phyloP scores from a whole-genome alignment of 345 rosid species.

The Mangifera indica region DNA sequence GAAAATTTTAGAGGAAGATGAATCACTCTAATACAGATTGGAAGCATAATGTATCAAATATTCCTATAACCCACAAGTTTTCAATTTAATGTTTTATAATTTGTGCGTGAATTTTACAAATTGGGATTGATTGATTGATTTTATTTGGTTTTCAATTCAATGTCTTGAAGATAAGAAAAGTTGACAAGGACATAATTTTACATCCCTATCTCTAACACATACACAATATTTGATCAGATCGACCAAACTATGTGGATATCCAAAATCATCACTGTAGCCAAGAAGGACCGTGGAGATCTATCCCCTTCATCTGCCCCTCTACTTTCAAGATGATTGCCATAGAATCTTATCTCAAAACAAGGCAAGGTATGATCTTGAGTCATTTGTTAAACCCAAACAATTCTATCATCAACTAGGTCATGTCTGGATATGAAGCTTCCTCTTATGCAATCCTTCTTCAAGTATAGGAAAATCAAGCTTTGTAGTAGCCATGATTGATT shows the following conservation, averaged over 20 bases:
- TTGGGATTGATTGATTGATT: too few relatives aligned
- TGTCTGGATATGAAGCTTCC: conserved; percentile 73
- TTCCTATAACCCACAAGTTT: too few relatives aligned
- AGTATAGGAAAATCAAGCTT: conserved; percentile 85
- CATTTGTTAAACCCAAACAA: conserved; percentile 62
- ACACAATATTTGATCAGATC: conserved; percentile 65
- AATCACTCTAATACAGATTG: too few relatives aligned
- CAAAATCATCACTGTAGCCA: conserved; percentile 11
- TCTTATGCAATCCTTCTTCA: conserved; percentile 67
- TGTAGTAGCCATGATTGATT: conserved; percentile 73
- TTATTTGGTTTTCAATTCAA: too few relatives aligned
- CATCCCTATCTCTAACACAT: conserved; percentile 87
- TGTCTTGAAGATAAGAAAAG: conserved; percentile 67
- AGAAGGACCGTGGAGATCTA: conserved; percentile 68
- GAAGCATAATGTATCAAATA: too few relatives aligned
- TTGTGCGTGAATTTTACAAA: too few relatives aligned
- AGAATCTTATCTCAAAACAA: conserved; percentile 65
- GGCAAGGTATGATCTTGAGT: conserved; percentile 65
- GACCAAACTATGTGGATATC: conserved; percentile 60
- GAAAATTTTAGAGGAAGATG: too few relatives aligned
- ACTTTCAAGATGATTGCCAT: conserved; percentile 76
- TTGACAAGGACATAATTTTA: conserved; percentile 75
- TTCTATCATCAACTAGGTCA: conserved; percentile 73
- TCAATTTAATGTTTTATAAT: too few relatives aligned
- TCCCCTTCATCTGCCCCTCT: conserved; percentile 70